Percentiles rank a stretch among this genome's conserved stretches.
phyloP scores from a whole-genome alignment of 2,329 filamentous ascomycete species.

The Cordyceps javanica region DNA sequence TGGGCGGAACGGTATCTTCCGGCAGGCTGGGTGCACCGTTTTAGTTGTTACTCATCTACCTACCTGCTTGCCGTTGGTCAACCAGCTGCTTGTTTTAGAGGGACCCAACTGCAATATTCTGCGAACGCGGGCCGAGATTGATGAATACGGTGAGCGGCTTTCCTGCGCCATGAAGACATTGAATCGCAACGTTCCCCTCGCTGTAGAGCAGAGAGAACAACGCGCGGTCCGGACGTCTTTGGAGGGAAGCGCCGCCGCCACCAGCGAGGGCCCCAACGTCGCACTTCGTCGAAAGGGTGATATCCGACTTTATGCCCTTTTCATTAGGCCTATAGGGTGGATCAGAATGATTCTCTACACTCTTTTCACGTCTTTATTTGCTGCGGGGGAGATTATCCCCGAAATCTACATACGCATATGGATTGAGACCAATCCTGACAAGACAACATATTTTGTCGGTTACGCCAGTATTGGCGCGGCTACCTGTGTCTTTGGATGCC shows the following conservation, averaged over 20 bases:
- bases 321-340: not conserved
- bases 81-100: not conserved
- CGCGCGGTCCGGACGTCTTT: not conserved
- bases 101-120: too few species aligned
- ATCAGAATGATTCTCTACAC: not conserved
- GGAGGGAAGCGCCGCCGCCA: not conserved
- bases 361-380: not conserved
- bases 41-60: too few species aligned
- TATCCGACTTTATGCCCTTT: not conserved
- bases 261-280: not conserved
- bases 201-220: not conserved
- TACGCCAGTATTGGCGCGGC: not conserved
- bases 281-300: too few species aligned
- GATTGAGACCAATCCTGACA: not conserved
- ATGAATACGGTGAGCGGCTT: too few species aligned
- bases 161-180: not conserved
- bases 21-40: too few species aligned
- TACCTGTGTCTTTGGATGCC: not conserved
- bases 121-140: not conserved
- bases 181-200: not conserved
- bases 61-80: not conserved
- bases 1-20: not conserved
- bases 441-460: not conserved
- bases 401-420: not conserved
- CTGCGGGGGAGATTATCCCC: not conserved